Evolutionary conservation across 441 rosid genomes (phyloP).

Genomic region (Jatropha podagrica): DNA sequence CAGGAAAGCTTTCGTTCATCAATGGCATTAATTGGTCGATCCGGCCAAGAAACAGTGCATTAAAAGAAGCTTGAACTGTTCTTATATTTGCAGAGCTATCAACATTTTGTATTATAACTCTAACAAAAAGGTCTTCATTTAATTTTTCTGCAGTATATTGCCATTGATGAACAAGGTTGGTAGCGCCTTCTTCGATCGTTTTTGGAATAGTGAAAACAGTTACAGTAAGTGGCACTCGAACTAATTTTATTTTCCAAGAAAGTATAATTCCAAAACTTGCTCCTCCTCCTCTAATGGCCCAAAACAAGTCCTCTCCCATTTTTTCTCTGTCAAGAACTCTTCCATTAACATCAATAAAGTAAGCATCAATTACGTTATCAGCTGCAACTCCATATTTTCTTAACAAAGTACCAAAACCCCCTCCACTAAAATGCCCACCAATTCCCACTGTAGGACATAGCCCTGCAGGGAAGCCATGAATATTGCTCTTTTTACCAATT

Average conservation of each 20-base stretch:
- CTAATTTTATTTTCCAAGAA: conserved; percentile 65
- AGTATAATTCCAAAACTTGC: conserved; percentile 67
- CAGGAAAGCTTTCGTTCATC: conserved; percentile 51
- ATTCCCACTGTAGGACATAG: conserved; percentile 63
- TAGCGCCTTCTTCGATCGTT: conserved; percentile 42
- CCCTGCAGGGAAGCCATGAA: conserved; percentile 63
- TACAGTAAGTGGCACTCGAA: conserved; percentile 50
- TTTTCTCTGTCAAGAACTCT: conserved; percentile 37
- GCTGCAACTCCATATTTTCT: conserved; percentile 71
- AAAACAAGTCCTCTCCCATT: conserved; percentile 70
- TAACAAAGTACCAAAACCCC: conserved; percentile 60
- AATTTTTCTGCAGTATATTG: conserved; percentile 49
- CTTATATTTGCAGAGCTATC: conserved; percentile 5
- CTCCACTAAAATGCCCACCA: conserved; percentile 72
- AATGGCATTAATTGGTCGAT: conserved; percentile 36
- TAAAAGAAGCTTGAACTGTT: conserved; percentile 40
- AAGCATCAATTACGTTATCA: conserved; percentile 60
- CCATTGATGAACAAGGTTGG: conserved; percentile 54
- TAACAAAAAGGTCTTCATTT: conserved; percentile 48
- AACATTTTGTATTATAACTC: conserved; percentile 35
- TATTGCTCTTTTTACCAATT: conserved; percentile 41
- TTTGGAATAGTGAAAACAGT: conserved; percentile 48
- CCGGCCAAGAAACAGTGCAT: conserved; percentile 56
- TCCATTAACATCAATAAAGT: conserved; percentile 53
- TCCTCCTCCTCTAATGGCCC: conserved; percentile 80